These are phyloP conservation scores for Xylaria sp. DNA, from an alignment of 2,329 filamentous ascomycete genomes.

Conservation along the genomic window DNA sequence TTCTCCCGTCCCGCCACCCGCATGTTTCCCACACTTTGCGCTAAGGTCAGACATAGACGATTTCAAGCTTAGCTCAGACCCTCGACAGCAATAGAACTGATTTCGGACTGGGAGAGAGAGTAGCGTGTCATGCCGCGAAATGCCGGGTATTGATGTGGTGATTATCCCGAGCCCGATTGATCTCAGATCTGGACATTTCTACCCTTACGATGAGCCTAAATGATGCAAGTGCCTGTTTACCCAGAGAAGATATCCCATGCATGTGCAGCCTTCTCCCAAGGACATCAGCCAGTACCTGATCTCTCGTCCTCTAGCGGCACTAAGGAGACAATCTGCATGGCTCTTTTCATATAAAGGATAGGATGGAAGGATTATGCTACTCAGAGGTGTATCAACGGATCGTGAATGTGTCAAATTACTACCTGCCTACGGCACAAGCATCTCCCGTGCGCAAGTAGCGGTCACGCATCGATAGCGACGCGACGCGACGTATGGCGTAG, in stretches of 20 bases:
- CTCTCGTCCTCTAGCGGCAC: slow-evolving; percentile 3
- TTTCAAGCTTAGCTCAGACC: slow-evolving; percentile 11
- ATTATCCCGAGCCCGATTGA: not conserved
- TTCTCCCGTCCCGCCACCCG: slow-evolving; percentile 15
- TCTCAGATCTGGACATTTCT: slow-evolving; percentile 1
- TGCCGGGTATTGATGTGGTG: not conserved
- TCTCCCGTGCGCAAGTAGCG: slow-evolving; percentile 1
- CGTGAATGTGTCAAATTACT: not conserved
- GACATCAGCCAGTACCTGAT: not conserved
- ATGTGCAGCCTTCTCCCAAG: not conserved
- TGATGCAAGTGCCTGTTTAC: no score
- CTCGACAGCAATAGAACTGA: not conserved
- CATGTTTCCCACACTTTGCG: not conserved
- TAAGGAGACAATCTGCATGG: slow-evolving; percentile 11
- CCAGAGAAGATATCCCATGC: no score
- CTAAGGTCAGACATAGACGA: not conserved
- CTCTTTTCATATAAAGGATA: slow-evolving; percentile 5
- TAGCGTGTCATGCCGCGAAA: not conserved
- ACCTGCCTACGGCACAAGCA: slow-evolving; percentile 1
- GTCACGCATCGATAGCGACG: not conserved
- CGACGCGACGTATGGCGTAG: not conserved
- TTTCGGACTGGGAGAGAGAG: not conserved
- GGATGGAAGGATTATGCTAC: slow-evolving; percentile 18
- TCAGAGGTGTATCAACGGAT: not conserved
- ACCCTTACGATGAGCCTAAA: not conserved